A percentile compares a stretch with the other conserved stretches of the same genome.
Evolutionary conservation across 1,284 basidiomycete genomes (phyloP).

Genomic region (Irpex sp.): DNA sequence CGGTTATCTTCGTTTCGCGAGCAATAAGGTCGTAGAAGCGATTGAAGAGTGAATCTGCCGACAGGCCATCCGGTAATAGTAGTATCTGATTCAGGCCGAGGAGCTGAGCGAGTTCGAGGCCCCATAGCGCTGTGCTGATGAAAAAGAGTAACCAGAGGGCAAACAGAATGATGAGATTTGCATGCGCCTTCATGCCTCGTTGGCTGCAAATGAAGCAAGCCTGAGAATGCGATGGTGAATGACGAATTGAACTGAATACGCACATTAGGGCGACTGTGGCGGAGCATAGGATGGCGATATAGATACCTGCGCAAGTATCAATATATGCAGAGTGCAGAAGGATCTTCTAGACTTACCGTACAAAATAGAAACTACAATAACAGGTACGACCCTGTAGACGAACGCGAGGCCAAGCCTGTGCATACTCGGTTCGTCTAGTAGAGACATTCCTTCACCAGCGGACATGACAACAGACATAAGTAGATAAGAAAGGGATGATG

Average conservation of each 20-base stretch:
- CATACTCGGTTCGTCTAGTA: constrained; percentile 12
- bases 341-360: constrained; percentile 4
- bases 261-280: constrained; percentile 10
- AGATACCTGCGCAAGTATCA: constrained; percentile 5
- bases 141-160: constrained; percentile 9
- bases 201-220: neutral
- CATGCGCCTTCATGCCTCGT: constrained; percentile 6
- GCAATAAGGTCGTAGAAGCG: constrained; percentile 14
- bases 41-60: constrained; percentile 7
- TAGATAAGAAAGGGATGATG: neutral
- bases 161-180: constrained; percentile 3
- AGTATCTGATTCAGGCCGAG: constrained; percentile 13
- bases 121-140: constrained; percentile 11
- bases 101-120: constrained; percentile 10
- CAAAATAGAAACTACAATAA: constrained; percentile 11
- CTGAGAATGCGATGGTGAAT: too few relatives aligned
- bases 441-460: constrained; percentile 3
- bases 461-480: neutral
- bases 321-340: neutral
- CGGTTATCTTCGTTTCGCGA: constrained; percentile 12
- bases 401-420: constrained; percentile 11
- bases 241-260: neutral
- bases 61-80: constrained; percentile 3
- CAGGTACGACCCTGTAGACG: constrained; percentile 10
- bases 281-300: constrained; percentile 10